phyloP scores from a whole-genome alignment of 139 green algal species.

The Diplosphaera chodatii region DNA sequence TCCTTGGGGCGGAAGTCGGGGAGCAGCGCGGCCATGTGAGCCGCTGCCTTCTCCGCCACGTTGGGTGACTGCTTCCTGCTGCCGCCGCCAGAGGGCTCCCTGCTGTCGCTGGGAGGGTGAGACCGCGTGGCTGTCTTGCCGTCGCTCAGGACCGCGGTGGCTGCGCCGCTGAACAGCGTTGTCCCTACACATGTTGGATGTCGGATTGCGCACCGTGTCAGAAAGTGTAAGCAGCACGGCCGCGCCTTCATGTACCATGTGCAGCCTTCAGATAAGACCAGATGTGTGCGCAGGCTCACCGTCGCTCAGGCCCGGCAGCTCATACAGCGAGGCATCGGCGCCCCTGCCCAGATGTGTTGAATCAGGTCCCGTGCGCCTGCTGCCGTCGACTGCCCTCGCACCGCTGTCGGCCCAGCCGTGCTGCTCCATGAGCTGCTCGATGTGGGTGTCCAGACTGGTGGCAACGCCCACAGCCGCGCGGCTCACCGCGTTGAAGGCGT shows the following conservation, averaged over 20 bases:
- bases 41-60: neutral
- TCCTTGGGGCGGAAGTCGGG: neutral
- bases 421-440: conserved; percentile 11
- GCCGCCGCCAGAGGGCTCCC: too few relatives aligned
- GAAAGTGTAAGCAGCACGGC: too few relatives aligned
- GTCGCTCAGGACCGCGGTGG: neutral
- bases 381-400: neutral
- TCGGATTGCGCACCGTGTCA: too few relatives aligned
- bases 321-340: too few relatives aligned
- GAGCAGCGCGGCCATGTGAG: neutral
- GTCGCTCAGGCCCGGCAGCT: neutral
- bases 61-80: neutral
- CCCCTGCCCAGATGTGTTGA: too few relatives aligned
- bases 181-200: too few relatives aligned
- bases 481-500: conserved; percentile 6
- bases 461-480: conserved; percentile 4
- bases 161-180: neutral
- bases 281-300: too few relatives aligned
- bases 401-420: neutral
- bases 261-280: too few relatives aligned
- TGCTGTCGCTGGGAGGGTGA: too few relatives aligned
- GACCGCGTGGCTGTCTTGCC: too few relatives aligned
- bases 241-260: too few relatives aligned
- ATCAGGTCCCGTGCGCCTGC: too few relatives aligned
- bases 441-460: conserved; percentile 2